These are phyloP conservation scores for Sporothrix luriei DNA, from an alignment of 2,329 filamentous ascomycete genomes.

Conservation along the genomic window DNA sequence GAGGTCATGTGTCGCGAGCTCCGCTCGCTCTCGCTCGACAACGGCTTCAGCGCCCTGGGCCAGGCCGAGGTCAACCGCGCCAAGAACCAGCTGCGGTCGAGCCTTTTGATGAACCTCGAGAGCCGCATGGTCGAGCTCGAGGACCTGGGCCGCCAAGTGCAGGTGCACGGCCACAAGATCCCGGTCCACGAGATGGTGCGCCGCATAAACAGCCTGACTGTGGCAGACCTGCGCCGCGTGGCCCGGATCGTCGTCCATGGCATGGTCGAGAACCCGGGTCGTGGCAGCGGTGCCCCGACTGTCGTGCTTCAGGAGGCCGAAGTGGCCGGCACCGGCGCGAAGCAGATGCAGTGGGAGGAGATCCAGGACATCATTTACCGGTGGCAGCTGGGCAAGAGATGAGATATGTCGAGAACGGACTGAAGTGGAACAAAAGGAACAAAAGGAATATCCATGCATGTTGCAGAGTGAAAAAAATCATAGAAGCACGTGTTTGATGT, in stretches of 20 bases:
- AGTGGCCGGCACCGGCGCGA: conserved; percentile 67
- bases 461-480: neutral
- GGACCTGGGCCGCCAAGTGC: conserved; percentile 90
- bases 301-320: conserved; percentile 93
- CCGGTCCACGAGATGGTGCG: conserved; percentile 91
- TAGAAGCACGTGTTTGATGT: neutral
- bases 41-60: conserved; percentile 72
- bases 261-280: conserved; percentile 70
- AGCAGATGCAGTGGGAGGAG: conserved; percentile 78
- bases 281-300: conserved; percentile 84
- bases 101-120: conserved; percentile 95
- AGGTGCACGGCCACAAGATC: conserved; percentile 92
- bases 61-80: conserved; percentile 81
- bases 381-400: conserved; percentile 75
- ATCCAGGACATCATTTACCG: conserved; percentile 82
- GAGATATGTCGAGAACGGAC: neutral
- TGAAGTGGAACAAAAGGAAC: neutral
- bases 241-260: conserved; percentile 79
- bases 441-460: neutral
- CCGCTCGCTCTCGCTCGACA: conserved; percentile 72
- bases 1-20: conserved; percentile 95
- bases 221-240: conserved; percentile 78
- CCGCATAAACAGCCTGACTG: conserved; percentile 79
- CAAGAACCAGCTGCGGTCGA: conserved; percentile 93
- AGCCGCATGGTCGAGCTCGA: conserved; percentile 96